Conservation (phyloP, 805 yeast species). For the Gaillardinia entomophila region DNA sequence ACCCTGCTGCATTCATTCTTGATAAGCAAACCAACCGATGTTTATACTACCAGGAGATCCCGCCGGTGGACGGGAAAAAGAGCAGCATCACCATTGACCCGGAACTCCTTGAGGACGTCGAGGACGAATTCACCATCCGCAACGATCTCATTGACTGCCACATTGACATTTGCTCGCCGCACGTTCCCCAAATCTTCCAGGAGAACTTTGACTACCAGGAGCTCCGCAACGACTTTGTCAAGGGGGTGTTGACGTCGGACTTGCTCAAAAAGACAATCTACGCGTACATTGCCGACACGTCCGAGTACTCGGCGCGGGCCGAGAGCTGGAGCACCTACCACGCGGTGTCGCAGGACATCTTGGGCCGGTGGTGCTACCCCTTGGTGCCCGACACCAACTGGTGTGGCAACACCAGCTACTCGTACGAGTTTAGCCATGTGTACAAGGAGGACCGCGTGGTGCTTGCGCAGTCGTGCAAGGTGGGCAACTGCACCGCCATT, state of each 20-base stretch:
- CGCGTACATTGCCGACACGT: slow-evolving; percentile 73
- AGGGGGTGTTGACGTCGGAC: slow-evolving; percentile 87
- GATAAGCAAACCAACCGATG: slow-evolving; percentile 73
- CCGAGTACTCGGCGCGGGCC: slow-evolving; percentile 87
- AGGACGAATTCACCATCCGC: slow-evolving; percentile 67
- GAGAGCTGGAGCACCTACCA: slow-evolving; percentile 92
- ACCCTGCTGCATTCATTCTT: slow-evolving; percentile 79
- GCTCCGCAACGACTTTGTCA: slow-evolving; percentile 80
- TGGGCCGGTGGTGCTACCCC: slow-evolving; percentile 92
- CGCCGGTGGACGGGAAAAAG: slow-evolving; percentile 39
- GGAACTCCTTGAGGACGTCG: slow-evolving; percentile 72
- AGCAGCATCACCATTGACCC: slow-evolving; percentile 62
- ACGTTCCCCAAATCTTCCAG: slow-evolving; percentile 91
- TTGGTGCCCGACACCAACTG: slow-evolving; percentile 82
- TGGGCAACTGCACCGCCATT: slow-evolving; percentile 75
- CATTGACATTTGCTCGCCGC: slow-evolving; percentile 91
- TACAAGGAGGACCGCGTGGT: slow-evolving; percentile 88
- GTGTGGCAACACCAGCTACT: slow-evolving; percentile 63
- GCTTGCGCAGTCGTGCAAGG: slow-evolving; percentile 86
- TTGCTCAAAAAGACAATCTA: slow-evolving; percentile 85
- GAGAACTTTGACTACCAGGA: slow-evolving; percentile 94
- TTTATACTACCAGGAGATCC: slow-evolving; percentile 76
- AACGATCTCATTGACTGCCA: slow-evolving; percentile 95
- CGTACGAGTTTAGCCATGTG: slow-evolving; percentile 77
- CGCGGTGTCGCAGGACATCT: slow-evolving; percentile 82